phyloP scores from a whole-genome alignment of 345 rosid genomes.

The Eucalyptus cladocalyx region DNA sequence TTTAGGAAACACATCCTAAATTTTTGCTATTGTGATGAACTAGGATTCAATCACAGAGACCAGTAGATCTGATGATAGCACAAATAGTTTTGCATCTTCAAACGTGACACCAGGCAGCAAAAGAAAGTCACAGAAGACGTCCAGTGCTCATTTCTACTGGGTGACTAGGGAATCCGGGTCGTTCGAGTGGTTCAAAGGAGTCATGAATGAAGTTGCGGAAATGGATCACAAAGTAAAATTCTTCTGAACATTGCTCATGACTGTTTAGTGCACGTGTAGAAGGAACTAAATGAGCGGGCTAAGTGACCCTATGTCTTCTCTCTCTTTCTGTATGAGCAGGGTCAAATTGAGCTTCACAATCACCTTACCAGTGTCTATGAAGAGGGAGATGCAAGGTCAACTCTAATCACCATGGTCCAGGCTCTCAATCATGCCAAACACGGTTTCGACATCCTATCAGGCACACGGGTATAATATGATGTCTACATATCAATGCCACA shows the following conservation, averaged over 20 bases:
- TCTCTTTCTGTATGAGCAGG: constrained; percentile 22
- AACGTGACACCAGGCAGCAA: constrained; percentile 24
- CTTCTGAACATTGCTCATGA: neutral
- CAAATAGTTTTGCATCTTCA: constrained; percentile 61
- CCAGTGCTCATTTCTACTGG: constrained; percentile 88
- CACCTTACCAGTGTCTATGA: constrained; percentile 95
- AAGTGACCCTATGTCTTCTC: neutral
- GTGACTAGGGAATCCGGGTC: constrained; percentile 95
- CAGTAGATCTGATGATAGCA: constrained; percentile 57
- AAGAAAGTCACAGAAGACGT: constrained; percentile 44
- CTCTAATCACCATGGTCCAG: constrained; percentile 93
- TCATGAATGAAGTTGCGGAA: constrained; percentile 89
- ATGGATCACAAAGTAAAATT: constrained; percentile 79
- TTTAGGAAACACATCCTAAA: neutral
- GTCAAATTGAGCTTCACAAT: constrained; percentile 92
- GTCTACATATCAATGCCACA: neutral
- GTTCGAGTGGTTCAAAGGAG: constrained; percentile 95
- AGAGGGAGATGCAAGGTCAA: constrained; percentile 97
- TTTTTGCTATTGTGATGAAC: neutral
- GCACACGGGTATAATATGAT: constrained; percentile 59
- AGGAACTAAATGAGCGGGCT: neutral
- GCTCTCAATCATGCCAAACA: constrained; percentile 95
- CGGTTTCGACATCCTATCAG: constrained; percentile 91
- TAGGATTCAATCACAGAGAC: constrained; percentile 52
- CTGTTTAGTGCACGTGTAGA: neutral